Evolutionary conservation across 2,329 filamentous ascomycete genomes (phyloP).

Genomic region (Ilyonectria sp.): DNA sequence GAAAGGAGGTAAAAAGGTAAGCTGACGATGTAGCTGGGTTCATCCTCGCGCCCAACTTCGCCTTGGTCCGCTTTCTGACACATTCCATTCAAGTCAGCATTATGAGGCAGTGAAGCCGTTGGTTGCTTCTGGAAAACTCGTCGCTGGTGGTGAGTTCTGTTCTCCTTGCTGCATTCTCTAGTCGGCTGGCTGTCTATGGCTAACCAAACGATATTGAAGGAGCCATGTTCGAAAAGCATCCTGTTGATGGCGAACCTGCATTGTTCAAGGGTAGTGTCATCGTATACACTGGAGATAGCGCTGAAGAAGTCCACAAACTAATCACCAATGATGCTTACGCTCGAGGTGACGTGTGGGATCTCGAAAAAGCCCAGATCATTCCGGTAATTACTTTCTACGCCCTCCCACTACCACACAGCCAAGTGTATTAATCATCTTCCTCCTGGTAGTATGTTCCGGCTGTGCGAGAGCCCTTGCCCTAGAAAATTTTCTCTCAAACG

Average conservation of each 20-base stretch:
- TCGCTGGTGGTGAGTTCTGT: slow-evolving; percentile 31
- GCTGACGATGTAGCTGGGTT: not conserved
- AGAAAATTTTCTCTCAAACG: not conserved
- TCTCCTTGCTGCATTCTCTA: too few species aligned
- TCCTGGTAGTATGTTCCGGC: slow-evolving; percentile 20
- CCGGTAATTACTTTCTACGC: slow-evolving; percentile 27
- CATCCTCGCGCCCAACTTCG: too few species aligned
- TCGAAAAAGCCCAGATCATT: slow-evolving; percentile 43
- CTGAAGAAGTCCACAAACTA: slow-evolving; percentile 35
- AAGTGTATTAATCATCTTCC: not conserved
- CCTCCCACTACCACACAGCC: not conserved
- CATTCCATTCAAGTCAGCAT: slow-evolving; percentile 10
- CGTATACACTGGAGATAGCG: slow-evolving; percentile 23
- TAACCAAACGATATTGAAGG: not conserved
- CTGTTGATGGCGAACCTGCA: slow-evolving; percentile 29
- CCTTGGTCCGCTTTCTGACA: not conserved
- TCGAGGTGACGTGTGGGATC: slow-evolving; percentile 42
- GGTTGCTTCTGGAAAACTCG: slow-evolving; percentile 34
- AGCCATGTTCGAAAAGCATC: slow-evolving; percentile 36
- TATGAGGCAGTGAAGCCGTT: slow-evolving; percentile 38
- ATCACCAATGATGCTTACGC: slow-evolving; percentile 42
- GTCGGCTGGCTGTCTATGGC: not conserved
- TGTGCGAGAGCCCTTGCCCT: slow-evolving; percentile 17
- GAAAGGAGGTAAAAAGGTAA: slow-evolving; percentile 30
- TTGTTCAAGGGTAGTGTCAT: slow-evolving; percentile 31